Evolutionary conservation across 441 rosid genomes (phyloP).

Genomic region (Croton laevigatus): DNA sequence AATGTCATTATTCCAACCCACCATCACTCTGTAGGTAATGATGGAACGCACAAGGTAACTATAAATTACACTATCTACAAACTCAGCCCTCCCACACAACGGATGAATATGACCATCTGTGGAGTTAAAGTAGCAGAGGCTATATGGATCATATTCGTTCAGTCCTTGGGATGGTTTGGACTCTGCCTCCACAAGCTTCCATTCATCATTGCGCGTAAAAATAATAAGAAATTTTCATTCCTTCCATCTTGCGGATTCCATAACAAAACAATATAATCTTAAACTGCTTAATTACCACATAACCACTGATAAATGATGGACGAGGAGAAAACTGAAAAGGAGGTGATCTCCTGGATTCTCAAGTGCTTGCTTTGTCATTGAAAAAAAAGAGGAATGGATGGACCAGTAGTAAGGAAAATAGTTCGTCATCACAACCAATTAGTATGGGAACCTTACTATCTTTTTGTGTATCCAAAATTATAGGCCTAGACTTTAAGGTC

Average conservation of each 20-base stretch:
- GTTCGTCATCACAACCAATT: no score
- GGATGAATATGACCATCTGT: not conserved
- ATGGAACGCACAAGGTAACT: not conserved
- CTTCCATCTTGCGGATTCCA: no score
- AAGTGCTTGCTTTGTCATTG: no score
- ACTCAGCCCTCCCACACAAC: not conserved
- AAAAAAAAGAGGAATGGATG: no score
- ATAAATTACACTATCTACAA: not conserved
- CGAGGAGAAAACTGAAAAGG: not conserved
- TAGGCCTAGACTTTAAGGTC: no score
- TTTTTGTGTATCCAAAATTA: no score
- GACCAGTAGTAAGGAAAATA: no score
- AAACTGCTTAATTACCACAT: not conserved
- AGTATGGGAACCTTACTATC: no score
- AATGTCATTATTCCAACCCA: not conserved
- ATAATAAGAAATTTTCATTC: no score
- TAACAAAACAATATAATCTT: not conserved
- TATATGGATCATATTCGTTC: not conserved
- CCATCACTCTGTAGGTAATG: no score
- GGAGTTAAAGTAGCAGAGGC: not conserved
- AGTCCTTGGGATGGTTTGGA: not conserved
- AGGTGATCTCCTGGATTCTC: not conserved
- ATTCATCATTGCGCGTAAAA: not conserved
- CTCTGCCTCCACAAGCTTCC: not conserved
- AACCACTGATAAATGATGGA: no score